These are phyloP conservation scores for Cladosporium sp. DNA, from an alignment of 2,329 filamentous ascomycete species.

Conservation along the genomic window DNA sequence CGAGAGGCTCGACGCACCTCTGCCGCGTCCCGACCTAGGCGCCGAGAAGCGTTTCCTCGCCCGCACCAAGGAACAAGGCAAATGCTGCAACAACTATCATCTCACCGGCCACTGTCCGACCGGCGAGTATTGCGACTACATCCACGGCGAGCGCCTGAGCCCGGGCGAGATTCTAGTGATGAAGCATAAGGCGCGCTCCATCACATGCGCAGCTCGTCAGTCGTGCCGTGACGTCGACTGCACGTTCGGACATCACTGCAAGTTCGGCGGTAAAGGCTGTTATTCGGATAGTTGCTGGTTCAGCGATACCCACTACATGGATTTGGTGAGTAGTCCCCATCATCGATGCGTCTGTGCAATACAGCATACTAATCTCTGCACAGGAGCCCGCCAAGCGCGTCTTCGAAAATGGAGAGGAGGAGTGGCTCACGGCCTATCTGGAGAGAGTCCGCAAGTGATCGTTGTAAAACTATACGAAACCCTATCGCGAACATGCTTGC, in stretches of 20 bases:
- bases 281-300: conserved; percentile 38
- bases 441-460: conserved; percentile 17
- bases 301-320: conserved; percentile 36
- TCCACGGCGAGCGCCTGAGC: conserved; percentile 38
- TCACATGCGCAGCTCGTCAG: too few relatives aligned
- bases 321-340: conserved; percentile 29
- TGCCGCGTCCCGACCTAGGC: conserved; percentile 29
- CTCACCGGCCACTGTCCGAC: conserved; percentile 35
- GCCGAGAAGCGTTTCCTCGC: conserved; percentile 27
- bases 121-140: conserved; percentile 40
- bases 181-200: conserved; percentile 39
- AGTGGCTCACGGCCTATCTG: conserved; percentile 25
- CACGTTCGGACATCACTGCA: conserved; percentile 40
- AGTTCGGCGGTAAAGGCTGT: conserved; percentile 33
- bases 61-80: conserved; percentile 26
- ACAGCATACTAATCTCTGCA: not conserved
- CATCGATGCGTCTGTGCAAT: not conserved
- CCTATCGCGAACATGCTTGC: too few relatives aligned
- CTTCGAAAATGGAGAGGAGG: conserved; percentile 28
- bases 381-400: conserved; percentile 25
- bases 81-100: conserved; percentile 37
- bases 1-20: conserved; percentile 39
- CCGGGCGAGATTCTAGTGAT: conserved; percentile 37
- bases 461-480: too few relatives aligned
- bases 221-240: conserved; percentile 41